Evolutionary conservation across 192 early-diverging fungal genomes (phyloP), one percentile per base, ranked within the genome.

Genomic region (Coemansia guatemalensis): DNA sequence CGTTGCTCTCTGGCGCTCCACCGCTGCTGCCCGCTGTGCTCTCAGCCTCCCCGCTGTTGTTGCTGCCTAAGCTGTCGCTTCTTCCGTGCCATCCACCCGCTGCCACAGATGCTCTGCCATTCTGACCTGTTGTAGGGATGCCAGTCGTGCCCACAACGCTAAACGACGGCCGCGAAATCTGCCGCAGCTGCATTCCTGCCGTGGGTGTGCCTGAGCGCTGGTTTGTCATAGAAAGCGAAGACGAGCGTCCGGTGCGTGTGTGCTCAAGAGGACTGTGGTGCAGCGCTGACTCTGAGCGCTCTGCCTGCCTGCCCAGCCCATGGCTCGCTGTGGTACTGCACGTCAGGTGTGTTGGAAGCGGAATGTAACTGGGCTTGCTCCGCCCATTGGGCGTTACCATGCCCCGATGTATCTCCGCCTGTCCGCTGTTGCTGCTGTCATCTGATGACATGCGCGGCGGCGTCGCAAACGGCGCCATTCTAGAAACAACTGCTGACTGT

Each of bases 321-420:
- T 23, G 56, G 7, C 17, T 33, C 35, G 32, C 18, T 17, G 61
- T 30, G 53, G 25, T 53, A 35, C 41, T 56, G 51, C 51, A 24
- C 0, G 58, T 32, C 1, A 64, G 25, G 3, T 51, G 41, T 14
- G 62, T 53, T 9, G 73, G 73, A 49, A 75, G 62, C 41, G 73
- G 73, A 21, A 75, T 69, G 32, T 75, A 64, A 57, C 62, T 71
- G n/a, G 69, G 69, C 20, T 56, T 60, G 26, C 29, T 62, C 25
- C 64, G 24, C 21, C 58, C 30, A 20, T n/a, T 41, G 17, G 64
- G 70, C 4, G 70, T 67, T 23, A 64, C 60, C 6, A 61, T 63
- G n/a, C 41, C 32, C 23, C 67, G 59, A 3, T 39, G 35, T n/a
- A 48, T 35, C 20, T 64, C 64, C 2, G 32, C 56, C 18, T 57